Base-by-base conservation (phyloP, 768 basidiomycete species). In the Psilocybe sp. region DNA sequence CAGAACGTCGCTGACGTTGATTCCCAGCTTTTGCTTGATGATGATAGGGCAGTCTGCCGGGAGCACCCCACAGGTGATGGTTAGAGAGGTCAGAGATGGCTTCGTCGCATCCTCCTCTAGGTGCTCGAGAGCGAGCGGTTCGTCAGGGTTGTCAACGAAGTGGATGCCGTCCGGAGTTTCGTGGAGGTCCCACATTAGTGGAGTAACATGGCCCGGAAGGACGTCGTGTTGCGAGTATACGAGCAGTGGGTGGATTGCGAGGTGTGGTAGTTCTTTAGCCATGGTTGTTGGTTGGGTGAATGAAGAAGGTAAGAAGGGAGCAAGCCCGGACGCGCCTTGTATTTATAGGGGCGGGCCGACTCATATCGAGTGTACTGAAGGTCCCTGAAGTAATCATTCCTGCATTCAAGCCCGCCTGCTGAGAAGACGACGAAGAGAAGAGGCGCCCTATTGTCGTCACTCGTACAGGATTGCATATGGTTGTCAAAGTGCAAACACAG, bases 1-100 rank as follows among this genome's bases (percentile, higher is more conserved):
- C 2, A 84, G 62, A 16, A 83, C 69, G 38, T 84, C 77, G 16
- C 60, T 60, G 47, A 84, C 58, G 2, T 80, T 82, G 34, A 84
- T 73, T 4, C 74, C 76, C 0, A 61, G 55, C 5, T 69, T 64
- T 53, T 76, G 78, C 9, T 63, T 59, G 8, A 68, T 70, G 10
- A 67, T 50, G 31, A 79, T 74, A 6, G 62, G 62, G 76, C 79
- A 81, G 7, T 66, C 51, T 40, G 64, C 68, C 8, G 69, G 70
- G 20, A 78, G 68, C 46, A 81, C 56, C 18, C 74, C 80, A 51
- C 79, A 82, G 10, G 66, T 60, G 51, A 84, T 55, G 40, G 58
- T 60, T 18, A 84, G 64, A n/a, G 54, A 52, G 31, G 54, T 40
- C 32, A 75, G 59, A 3, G 71, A 63, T 0, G 81, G 82, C 11